These are phyloP conservation scores for Xylariales sp. DNA, from an alignment of 2,329 filamentous ascomycete species.

Conservation along the genomic window DNA sequence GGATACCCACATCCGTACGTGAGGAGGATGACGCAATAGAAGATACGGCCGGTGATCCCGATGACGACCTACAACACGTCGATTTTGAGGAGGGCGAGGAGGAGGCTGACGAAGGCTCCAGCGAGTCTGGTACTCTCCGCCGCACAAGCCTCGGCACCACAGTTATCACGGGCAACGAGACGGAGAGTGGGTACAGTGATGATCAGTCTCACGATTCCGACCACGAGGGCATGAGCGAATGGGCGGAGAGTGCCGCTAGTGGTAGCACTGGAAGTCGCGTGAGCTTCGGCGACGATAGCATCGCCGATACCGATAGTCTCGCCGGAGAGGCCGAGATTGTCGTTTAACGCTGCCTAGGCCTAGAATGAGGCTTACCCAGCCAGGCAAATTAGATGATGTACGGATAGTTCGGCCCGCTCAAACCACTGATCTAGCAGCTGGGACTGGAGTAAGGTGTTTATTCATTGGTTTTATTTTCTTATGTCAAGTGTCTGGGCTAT, in stretches of 20 bases:
- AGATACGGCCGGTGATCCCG: slow-evolving; percentile 26
- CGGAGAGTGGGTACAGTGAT: slow-evolving; percentile 34
- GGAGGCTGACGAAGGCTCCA: slow-evolving; percentile 12
- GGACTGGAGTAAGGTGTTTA: slow-evolving; percentile 15
- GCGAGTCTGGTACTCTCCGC: slow-evolving; percentile 64
- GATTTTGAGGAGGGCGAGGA: slow-evolving; percentile 48
- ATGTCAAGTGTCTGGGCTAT: background rate
- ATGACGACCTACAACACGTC: slow-evolving; percentile 49
- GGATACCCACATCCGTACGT: slow-evolving; percentile 30
- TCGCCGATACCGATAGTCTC: slow-evolving; percentile 48
- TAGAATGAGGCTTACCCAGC: background rate
- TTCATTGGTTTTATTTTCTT: slow-evolving; percentile 5
- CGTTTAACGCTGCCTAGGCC: slow-evolving; percentile 50
- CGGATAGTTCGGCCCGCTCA: background rate
- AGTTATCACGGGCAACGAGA: slow-evolving; percentile 53
- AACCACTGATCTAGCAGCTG: background rate
- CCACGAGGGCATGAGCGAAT: slow-evolving; percentile 58
- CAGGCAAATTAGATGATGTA: background rate
- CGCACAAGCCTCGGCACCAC: slow-evolving; percentile 62
- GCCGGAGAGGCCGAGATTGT: slow-evolving; percentile 52
- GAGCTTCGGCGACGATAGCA: slow-evolving; percentile 38
- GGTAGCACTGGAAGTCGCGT: slow-evolving; percentile 40
- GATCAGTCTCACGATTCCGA: slow-evolving; percentile 52
- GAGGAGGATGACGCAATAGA: slow-evolving; percentile 49
- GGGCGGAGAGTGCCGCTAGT: slow-evolving; percentile 59